A percentile compares a stretch with the other conserved stretches of the same genome.
These are phyloP conservation scores for Cyclotella sp. DNA, from an alignment of 108 stramenopile species.

Conservation along the genomic window DNA sequence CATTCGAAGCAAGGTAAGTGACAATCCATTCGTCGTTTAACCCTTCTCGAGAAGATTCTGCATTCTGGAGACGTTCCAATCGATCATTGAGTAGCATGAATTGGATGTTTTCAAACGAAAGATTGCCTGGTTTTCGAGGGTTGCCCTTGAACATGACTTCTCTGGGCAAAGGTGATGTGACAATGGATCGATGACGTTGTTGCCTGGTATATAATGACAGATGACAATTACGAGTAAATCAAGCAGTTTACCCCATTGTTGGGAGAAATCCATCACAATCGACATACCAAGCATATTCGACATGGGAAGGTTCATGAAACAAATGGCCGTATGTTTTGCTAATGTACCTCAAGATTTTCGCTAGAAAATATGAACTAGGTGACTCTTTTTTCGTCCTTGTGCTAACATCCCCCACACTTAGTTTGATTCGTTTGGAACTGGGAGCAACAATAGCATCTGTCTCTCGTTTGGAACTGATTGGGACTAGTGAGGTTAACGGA, in stretches of 20 bases:
- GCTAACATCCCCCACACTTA: slow-evolving; percentile 12
- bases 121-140: slow-evolving; percentile 62
- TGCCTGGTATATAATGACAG: slow-evolving; percentile 35
- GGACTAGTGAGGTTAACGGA: slow-evolving; percentile 46
- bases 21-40: slow-evolving; percentile 56
- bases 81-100: slow-evolving; percentile 49
- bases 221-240: no score
- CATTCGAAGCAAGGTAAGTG: slow-evolving; percentile 56
- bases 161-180: slow-evolving; percentile 36
- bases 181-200: slow-evolving; percentile 64
- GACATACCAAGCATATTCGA: slow-evolving; percentile 79
- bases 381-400: slow-evolving; percentile 21
- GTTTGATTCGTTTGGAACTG: slow-evolving; percentile 32
- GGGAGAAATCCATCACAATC: background rate
- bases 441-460: background rate
- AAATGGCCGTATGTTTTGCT: slow-evolving; percentile 81
- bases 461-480: slow-evolving; percentile 27
- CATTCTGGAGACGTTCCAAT: slow-evolving; percentile 26
- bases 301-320: slow-evolving; percentile 71
- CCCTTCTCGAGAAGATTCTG: slow-evolving; percentile 3
- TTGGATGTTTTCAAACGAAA: slow-evolving; percentile 70
- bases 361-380: slow-evolving; percentile 56
- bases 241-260: background rate
- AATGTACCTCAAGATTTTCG: slow-evolving; percentile 64
- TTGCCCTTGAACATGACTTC: slow-evolving; percentile 61